Evolutionary conservation across 371 early-diverging fungal species (phyloP), one percentile per base, ranked within the genome.

Genomic region (Apophysomyces ossiformis): DNA sequence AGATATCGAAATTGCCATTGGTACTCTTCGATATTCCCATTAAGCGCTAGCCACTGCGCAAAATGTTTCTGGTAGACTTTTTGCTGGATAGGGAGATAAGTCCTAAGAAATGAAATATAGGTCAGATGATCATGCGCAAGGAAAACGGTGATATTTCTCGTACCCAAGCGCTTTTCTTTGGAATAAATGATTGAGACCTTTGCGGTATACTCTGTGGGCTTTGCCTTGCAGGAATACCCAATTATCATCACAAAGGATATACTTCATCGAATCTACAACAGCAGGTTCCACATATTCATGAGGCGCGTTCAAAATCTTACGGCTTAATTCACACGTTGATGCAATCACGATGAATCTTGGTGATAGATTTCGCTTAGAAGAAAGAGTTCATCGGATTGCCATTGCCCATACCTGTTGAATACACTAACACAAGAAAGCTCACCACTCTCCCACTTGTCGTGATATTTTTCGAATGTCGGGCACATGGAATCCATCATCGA

Each of bases 291-390:
- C 66, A 63, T 54, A 69, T 13, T 50, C 56, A 13, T 12, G 37
- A 32, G 73, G 73, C 7, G 73, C 61, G 37, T 72, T 72, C 37
- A 72, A 64, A 35, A 72, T 66, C 36, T 69, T 72, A 9, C 73
- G 69, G 38, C 69, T 69, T 12, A 72, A 63, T 45, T 72, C 73
- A 16, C 73, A 72, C 21, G 69, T 72, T 16, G 73, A 69, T 5
- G 73, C 73, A 37, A 72, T 72, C 26, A 72, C 73, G 64, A 72
- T 72, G n/a, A 72, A 72, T 32, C 73, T 72, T 41, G 5, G n/a
- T 11, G 37, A 18, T 37, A 37, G 16, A 59, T 15, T 9, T 43
- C 13, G 18, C 26, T 60, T 54, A 37, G 50, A 47, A 47, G 35
- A 26, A 47, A 47, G 35, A 26, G 18, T 5, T 32, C n/a, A 12